A percentile compares a stretch with the other conserved stretches of the same genome.
Conservation (phyloP, 2,329 filamentous ascomycete genomes). For the Davidsoniella neocaledoniae region DNA sequence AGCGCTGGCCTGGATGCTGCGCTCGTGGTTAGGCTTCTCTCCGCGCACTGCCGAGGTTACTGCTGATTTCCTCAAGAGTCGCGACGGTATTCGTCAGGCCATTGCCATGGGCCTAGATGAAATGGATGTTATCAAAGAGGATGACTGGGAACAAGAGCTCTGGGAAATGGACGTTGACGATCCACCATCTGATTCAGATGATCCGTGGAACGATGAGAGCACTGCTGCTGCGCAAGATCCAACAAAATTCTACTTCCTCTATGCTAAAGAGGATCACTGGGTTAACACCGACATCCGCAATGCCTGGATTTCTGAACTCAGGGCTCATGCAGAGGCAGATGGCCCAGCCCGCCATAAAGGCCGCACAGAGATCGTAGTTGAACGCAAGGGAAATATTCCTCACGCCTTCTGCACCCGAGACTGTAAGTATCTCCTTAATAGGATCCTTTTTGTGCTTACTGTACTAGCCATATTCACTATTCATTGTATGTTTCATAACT, state of each 20-base stretch:
- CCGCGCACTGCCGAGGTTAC: conserved; percentile 32
- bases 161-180: conserved; percentile 26
- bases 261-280: conserved; percentile 45
- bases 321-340: conserved; percentile 1
- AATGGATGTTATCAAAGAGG: conserved; percentile 40
- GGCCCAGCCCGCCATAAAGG: conserved; percentile 17
- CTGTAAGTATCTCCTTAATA: conserved; percentile 17
- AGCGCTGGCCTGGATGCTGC: conserved; percentile 27
- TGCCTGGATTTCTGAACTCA: conserved; percentile 29
- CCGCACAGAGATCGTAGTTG: conserved; percentile 33
- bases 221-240: conserved; percentile 11
- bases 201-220: not conserved
- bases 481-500: not conserved
- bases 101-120: conserved; percentile 43
- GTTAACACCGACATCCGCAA: conserved; percentile 39
- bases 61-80: conserved; percentile 35
- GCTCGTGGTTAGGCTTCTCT: conserved; percentile 30
- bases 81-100: conserved; percentile 42
- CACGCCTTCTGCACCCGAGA: conserved; percentile 41
- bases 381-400: conserved; percentile 33
- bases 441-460: not conserved
- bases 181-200: not conserved
- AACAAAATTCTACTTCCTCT: conserved; percentile 41
- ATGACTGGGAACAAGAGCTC: conserved; percentile 41
- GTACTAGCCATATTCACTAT: not conserved